Base-by-base conservation (phyloP, 768 basidiomycete genomes). In the Panus rudis region DNA sequence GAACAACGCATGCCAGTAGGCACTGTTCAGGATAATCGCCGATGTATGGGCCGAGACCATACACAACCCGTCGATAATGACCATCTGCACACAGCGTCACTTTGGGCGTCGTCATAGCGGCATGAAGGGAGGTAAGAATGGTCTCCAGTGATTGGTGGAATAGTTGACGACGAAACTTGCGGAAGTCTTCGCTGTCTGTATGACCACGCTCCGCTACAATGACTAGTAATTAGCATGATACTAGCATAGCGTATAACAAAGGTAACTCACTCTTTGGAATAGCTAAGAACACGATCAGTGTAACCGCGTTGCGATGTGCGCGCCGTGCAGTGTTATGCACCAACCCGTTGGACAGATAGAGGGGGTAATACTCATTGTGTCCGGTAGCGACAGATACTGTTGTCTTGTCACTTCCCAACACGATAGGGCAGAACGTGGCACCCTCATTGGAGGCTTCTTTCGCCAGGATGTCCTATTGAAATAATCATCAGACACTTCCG, bases 21-120 rank as follows among this genome's bases (percentile, higher is more conserved):
- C 54, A 54, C 38, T 64, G 63, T 37, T 64, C 62, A 6, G 57
- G 59, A 44, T 64, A 64, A 38, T 64, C 60, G 0, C 59, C 60
- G 38, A 63, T 61, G 28, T 54, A 63, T 0, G 58, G 53, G 0
- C 56, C 61, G 11, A 65, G 25, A 12, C 45, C 52, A 43, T 56
- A 62, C 4, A 65, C 52, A 1, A 48, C 53, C 1, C 50, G 42
- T 1, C 55, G 52, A 45, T 42, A 65, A 37, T 63, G 53, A 0
- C 50, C 43, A 45, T 65, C 60, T 6, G 58, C 48, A 33, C 59
- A 52, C 11, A 32, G 40, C 12, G 38, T 24, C 7, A 58, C 33
- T 6, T 50, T 42, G 0, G 52, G 52, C 3, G 16, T 41, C 12
- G 42, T 45, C 56, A 55, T 55, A 2, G 8, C 42, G 12, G 52